Evolutionary conservation across 2,329 filamentous ascomycete genomes (phyloP), one percentile per base, ranked within the genome.

Genomic region (Fusarium praegraminearum): DNA sequence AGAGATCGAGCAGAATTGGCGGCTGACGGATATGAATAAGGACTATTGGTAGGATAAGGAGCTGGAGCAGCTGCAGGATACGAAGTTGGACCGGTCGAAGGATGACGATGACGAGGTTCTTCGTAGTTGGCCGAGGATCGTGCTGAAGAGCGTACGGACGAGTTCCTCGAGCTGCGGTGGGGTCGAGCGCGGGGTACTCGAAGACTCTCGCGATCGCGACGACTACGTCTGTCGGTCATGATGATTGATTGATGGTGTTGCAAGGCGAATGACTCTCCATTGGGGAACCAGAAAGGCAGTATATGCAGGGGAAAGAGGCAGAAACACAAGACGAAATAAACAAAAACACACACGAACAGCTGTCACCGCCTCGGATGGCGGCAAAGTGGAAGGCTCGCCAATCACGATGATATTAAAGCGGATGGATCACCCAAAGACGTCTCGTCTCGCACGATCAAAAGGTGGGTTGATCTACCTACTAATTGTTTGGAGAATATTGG

Each of bases 141-240:
- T n/a, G 63, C 66, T 28, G 75, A 73, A 22, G 71, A 73, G 38
- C 75, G 76, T 24, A 65, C 62, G 35, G 77, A 74, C 22, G 76
- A 67, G 51, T 68, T 69, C 33, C 71, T 67, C 7, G 61, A 65
- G 57, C 54, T 38, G 44, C 53, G 55, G 33, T 54, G 62, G 45
- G 75, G 49, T 32, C 75, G 69, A 51, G 45, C 56, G 40, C 74
- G 76, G 57, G 73, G 76, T 52, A 76, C 65, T 43, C 76, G 76
- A 59, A 78, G 72, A 53, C 75, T 78, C 50, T 72, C 67, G 57
- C 70, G 35, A 18, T 52, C 49, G 28, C 49, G 71, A 57, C 67
- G 74, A 58, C 46, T 69, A 50, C 54, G 71, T 61, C 61, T 58
- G 45, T 78, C 73, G 44, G 65, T 59, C 76, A 78, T 78, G 58